Percentiles rank a stretch among this genome's conserved stretches.
Conservation (phyloP, 2,329 filamentous ascomycete genomes). For the Setomelanomma holmii region DNA sequence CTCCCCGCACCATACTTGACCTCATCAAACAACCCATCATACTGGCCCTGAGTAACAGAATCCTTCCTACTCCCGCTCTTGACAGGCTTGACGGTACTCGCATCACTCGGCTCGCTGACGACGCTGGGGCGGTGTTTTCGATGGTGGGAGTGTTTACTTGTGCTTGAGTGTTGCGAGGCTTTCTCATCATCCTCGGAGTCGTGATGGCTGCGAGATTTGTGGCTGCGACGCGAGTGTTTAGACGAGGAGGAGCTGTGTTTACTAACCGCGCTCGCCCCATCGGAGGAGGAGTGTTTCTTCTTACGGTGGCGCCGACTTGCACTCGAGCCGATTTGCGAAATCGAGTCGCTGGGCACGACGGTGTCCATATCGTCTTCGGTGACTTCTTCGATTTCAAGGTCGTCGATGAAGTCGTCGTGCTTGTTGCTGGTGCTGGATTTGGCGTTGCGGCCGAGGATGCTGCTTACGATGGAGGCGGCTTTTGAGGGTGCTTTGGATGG, state of each 20-base stretch:
- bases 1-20: conserved; percentile 40
- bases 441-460: conserved; percentile 44
- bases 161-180: conserved; percentile 9
- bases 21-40: conserved; percentile 37
- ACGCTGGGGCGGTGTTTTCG: conserved; percentile 29
- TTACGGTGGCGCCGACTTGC: conserved; percentile 39
- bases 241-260: conserved; percentile 36
- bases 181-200: conserved; percentile 27
- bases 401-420: conserved; percentile 44
- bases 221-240: conserved; percentile 34
- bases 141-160: conserved; percentile 14
- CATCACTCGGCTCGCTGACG: conserved; percentile 44
- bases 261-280: conserved; percentile 28
- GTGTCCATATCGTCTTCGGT: conserved; percentile 50
- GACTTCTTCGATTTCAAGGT: conserved; percentile 44
- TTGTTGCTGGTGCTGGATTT: conserved; percentile 38
- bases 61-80: conserved; percentile 38
- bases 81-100: conserved; percentile 41
- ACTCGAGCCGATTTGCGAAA: conserved; percentile 49
- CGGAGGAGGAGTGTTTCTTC: conserved; percentile 24
- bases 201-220: conserved; percentile 27
- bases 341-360: conserved; percentile 57
- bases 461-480: conserved; percentile 43
- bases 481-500: conserved; percentile 31
- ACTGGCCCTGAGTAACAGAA: conserved; percentile 36